These are phyloP conservation scores for Blastocystis sp. DNA, from an alignment of 352 stramenopile species.

Conservation along the genomic window DNA sequence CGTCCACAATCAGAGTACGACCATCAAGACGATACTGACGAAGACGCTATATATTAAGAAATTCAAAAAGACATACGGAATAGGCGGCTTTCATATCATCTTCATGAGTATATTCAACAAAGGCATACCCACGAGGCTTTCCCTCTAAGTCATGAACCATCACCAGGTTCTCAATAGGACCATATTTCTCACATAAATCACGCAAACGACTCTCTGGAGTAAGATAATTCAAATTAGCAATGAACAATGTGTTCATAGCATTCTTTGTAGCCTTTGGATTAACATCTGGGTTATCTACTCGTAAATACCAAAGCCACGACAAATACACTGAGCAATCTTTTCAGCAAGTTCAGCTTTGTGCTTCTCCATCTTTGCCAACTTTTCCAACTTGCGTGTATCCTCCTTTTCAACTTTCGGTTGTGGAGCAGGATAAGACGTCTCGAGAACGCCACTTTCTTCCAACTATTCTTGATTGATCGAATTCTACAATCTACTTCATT, in stretches of 20 bases:
- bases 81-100: conserved; percentile 91
- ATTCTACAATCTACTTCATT: neutral
- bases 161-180: conserved; percentile 81
- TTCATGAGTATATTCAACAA: conserved; percentile 97
- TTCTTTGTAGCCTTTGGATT: conserved; percentile 79
- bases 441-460: neutral
- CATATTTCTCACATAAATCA: conserved; percentile 91
- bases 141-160: conserved; percentile 71
- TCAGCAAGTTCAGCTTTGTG: conserved; percentile 77
- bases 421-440: too few relatives aligned
- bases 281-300: conserved; percentile 60
- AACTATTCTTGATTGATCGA: neutral
- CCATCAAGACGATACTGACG: conserved; percentile 92
- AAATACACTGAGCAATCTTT: conserved; percentile 75
- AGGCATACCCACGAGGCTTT: conserved; percentile 90
- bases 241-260: conserved; percentile 96
- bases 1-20: conserved; percentile 91
- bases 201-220: conserved; percentile 94
- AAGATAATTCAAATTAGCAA: conserved; percentile 92
- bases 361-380: conserved; percentile 71
- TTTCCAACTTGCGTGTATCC: neutral
- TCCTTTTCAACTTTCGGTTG: conserved; percentile 3
- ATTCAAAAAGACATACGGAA: conserved; percentile 74
- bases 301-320: neutral
- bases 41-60: conserved; percentile 70